Conservation (phyloP, 805 yeast genomes). For the Saccharomycopsis javanensis region DNA sequence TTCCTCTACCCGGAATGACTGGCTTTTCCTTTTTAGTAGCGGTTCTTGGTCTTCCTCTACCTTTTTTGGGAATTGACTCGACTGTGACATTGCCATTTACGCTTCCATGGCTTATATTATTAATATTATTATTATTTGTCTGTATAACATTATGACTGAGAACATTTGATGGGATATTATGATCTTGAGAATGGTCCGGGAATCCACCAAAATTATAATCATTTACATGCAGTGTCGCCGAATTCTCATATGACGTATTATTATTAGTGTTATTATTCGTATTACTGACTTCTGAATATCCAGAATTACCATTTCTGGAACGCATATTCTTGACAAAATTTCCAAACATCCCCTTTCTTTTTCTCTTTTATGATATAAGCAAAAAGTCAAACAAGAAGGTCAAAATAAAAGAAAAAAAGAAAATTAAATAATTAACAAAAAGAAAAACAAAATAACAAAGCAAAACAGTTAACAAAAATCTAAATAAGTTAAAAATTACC, state of each 20-base stretch:
- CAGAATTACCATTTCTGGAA: not conserved
- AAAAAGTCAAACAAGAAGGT: no score
- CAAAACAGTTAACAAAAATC: not conserved
- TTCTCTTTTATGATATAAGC: not conserved
- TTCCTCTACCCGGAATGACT: not conserved
- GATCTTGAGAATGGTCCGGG: not conserved
- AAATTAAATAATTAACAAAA: not conserved
- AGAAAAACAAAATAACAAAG: not conserved
- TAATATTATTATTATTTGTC: not conserved
- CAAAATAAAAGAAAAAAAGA: no score
- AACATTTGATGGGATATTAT: not conserved
- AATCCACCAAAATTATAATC: not conserved
- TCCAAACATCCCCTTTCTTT: not conserved
- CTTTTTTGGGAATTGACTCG: not conserved
- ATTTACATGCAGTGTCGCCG: not conserved
- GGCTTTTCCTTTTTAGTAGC: not conserved
- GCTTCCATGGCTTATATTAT: not conserved
- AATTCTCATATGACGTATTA: not conserved
- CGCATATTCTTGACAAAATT: conserved; percentile 1
- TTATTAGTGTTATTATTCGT: not conserved
- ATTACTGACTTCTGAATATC: not conserved
- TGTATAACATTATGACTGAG: not conserved
- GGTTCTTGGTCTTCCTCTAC: conserved; percentile 1
- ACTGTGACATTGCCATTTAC: not conserved
- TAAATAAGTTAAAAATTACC: not conserved